phyloP scores from a whole-genome alignment of 2,329 filamentous ascomycete species.

The Hyphodiscus sp. region DNA sequence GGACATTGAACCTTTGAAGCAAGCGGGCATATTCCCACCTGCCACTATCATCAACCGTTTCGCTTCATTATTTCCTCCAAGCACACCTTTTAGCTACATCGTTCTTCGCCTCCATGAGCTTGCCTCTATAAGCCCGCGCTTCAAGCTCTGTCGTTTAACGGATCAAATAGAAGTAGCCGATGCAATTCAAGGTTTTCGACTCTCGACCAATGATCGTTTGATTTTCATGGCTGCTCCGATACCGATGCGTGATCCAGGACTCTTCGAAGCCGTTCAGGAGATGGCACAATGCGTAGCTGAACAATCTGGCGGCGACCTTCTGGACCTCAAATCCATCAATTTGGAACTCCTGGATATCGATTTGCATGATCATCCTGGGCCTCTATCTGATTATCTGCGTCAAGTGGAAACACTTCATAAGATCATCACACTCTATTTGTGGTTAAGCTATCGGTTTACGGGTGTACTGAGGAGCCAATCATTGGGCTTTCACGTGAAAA shows the following conservation, averaged over 20 bases:
- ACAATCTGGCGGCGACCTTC: constrained; percentile 66
- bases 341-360: constrained; percentile 66
- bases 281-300: constrained; percentile 65
- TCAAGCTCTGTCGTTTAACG: constrained; percentile 61
- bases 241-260: constrained; percentile 42
- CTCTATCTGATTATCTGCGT: constrained; percentile 46
- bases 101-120: constrained; percentile 69
- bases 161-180: constrained; percentile 62
- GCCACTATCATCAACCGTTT: constrained; percentile 67
- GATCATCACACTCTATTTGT: constrained; percentile 77
- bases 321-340: constrained; percentile 64
- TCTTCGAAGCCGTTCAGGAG: constrained; percentile 48
- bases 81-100: constrained; percentile 78
- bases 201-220: constrained; percentile 69
- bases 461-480: constrained; percentile 71
- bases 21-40: constrained; percentile 71
- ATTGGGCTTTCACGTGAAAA: constrained; percentile 74
- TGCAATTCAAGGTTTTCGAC: constrained; percentile 62
- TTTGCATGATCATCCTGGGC: constrained; percentile 31
- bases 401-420: constrained; percentile 75
- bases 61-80: constrained; percentile 71
- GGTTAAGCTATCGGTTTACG: constrained; percentile 84
- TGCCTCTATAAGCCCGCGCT: constrained; percentile 51
- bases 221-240: constrained; percentile 69
- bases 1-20: constrained; percentile 58